Percentiles rank a stretch among this genome's conserved stretches.
phyloP scores from a whole-genome alignment of 352 stramenopile species.

The Phytophthora foliorum region DNA sequence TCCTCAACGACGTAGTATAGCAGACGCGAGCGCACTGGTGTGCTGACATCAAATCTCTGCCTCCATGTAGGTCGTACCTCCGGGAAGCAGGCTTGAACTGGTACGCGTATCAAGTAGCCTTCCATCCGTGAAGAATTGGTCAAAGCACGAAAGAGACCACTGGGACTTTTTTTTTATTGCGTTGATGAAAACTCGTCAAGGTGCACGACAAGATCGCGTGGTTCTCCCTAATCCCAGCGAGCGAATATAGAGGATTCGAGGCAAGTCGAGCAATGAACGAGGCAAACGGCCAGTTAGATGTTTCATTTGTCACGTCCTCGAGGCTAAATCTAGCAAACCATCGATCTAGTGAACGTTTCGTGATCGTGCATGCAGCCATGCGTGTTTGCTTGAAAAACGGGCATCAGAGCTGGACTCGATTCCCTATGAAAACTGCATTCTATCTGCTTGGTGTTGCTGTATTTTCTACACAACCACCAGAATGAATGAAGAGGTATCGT shows the following conservation, averaged over 20 bases:
- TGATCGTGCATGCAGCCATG: no score
- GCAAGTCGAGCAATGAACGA: constrained; percentile 29
- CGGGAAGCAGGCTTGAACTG: constrained; percentile 40
- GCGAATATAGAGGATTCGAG: background rate
- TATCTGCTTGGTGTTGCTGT: no score
- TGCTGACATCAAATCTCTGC: constrained; percentile 14
- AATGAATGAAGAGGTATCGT: no score
- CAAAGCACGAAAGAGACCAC: background rate
- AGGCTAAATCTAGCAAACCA: constrained; percentile 29
- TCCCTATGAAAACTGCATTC: no score
- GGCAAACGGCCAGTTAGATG: constrained; percentile 10
- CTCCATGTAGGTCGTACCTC: constrained; percentile 35
- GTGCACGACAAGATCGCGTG: constrained; percentile 10
- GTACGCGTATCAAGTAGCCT: constrained; percentile 76
- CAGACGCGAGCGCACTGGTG: constrained; percentile 37
- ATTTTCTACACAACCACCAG: no score
- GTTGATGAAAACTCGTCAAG: background rate
- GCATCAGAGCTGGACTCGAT: no score
- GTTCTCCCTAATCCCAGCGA: background rate
- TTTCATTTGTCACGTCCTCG: constrained; percentile 20
- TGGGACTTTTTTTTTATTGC: background rate
- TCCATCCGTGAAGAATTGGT: constrained; percentile 53
- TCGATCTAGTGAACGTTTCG: constrained; percentile 22
- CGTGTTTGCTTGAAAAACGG: no score
- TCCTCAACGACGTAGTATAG: constrained; percentile 79